A percentile compares a stretch with the other conserved stretches of the same genome.
These are phyloP conservation scores for Puccinellia tenuiflora DNA, from an alignment of 176 grass and related monocot species.

Conservation along the genomic window DNA sequence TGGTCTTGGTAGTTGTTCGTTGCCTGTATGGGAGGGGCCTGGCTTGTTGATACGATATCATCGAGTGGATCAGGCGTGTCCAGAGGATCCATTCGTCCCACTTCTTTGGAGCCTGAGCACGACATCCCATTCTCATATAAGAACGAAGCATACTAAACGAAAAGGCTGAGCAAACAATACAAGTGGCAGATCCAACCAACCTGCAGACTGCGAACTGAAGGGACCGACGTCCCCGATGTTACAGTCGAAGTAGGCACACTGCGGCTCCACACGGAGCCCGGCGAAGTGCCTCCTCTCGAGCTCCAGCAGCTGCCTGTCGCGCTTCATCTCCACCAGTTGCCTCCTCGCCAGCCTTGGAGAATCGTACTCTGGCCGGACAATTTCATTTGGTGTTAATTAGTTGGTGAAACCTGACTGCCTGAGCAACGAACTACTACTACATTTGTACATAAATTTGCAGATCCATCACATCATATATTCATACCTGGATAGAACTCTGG, in stretches of 20 bases:
- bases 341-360: conserved; percentile 25
- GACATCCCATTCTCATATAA: neutral
- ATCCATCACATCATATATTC: no score
- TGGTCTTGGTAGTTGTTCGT: conserved; percentile 29
- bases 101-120: conserved; percentile 28
- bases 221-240: conserved; percentile 30
- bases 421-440: no score
- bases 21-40: conserved; percentile 15
- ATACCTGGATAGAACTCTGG: conserved; percentile 26
- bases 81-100: conserved; percentile 7
- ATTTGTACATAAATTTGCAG: neutral
- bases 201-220: neutral
- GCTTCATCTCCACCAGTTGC: conserved; percentile 33
- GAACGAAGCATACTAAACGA: no score
- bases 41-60: conserved; percentile 24
- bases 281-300: conserved; percentile 33
- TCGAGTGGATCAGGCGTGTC: neutral
- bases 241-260: conserved; percentile 28
- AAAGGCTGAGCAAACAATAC: neutral
- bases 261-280: conserved; percentile 3
- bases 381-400: neutral
- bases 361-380: conserved; percentile 24
- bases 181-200: neutral
- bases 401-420: neutral
- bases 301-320: conserved; percentile 24